Evolutionary conservation across 2,329 filamentous ascomycete genomes (phyloP).

Genomic region (Penicillium crustosum): DNA sequence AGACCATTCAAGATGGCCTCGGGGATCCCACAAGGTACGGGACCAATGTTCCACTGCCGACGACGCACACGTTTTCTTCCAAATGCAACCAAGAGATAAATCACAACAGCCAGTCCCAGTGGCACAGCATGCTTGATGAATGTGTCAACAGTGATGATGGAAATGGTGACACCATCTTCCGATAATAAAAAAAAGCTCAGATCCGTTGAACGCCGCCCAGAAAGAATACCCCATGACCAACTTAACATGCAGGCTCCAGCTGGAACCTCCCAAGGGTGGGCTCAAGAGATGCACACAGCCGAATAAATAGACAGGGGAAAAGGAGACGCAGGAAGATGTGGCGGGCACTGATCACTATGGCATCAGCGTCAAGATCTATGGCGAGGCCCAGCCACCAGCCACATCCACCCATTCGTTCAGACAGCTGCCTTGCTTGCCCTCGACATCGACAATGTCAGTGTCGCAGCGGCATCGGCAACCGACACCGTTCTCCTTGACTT

Average conservation of each 20-base stretch:
- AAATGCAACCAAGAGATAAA: conserved; percentile 12
- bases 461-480: conserved; percentile 96
- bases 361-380: conserved; percentile 37
- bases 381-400: conserved; percentile 83
- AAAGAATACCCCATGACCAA: conserved; percentile 33
- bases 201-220: conserved; percentile 42
- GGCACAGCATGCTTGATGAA: conserved; percentile 40
- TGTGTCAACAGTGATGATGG: conserved; percentile 36
- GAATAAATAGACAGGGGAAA: conserved; percentile 34
- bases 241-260: conserved; percentile 35
- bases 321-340: conserved; percentile 33
- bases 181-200: conserved; percentile 32
- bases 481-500: conserved; percentile 90
- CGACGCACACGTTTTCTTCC: conserved; percentile 12
- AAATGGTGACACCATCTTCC: conserved; percentile 37
- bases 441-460: conserved; percentile 94
- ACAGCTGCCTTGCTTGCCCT: conserved; percentile 95
- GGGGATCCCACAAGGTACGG: background rate
- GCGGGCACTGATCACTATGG: conserved; percentile 19
- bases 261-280: conserved; percentile 33
- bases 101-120: conserved; percentile 30
- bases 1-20: background rate
- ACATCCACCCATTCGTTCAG: conserved; percentile 96
- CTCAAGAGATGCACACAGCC: conserved; percentile 36
- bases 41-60: conserved; percentile 1